Evolutionary conservation across 2,329 filamentous ascomycete genomes (phyloP), one percentile per base, ranked within the genome.

Genomic region (Cercospora canescens): DNA sequence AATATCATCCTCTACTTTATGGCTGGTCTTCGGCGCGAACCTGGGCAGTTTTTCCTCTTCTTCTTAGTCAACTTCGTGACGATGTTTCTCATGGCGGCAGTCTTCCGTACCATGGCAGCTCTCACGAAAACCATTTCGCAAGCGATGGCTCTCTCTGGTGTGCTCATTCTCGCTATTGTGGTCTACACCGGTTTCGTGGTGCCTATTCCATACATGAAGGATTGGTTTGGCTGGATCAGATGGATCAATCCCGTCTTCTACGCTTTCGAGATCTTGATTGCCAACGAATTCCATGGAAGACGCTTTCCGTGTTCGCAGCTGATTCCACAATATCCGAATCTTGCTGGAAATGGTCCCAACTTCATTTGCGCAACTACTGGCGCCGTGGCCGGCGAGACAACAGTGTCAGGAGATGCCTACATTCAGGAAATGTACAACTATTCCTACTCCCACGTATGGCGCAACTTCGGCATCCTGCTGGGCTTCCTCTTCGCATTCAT

Each of bases 401-500:
- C 76, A 7, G 79, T 82, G 16, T 76, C 64, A 35, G 81, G 81
- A 18, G 80, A 81, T 48, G 73, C 71, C 5, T 82, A 70, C 63
- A 76, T 76, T 35, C 61, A 59, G 8, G 64, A 60, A 4, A 65
- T 66, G 12, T 82, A 82, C 69, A 71, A 70, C 14, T 82, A 80
- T 71, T 78, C 76, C 28, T 80, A 79, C 68, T 76, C 75, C 3
- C 79, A 82, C 56, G 76, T 79, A 21, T 78, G 76, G 76, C 74
- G 89, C 9, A 92, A 92, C 73, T 84, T 91, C 65, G 90, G 89
- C 1, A 90, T 93, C 63, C 75, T 92, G 1, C 45, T 89, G 16
- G 89, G 77, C 0, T 91, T 92, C 76, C 77, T 89, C 60, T 70
- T 91, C 32, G 86, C 84, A 62, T 91, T 92, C 79, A 85, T 89